A percentile compares a stretch with the other conserved stretches of the same genome.
Evolutionary conservation across 176 grass and related monocot genomes (phyloP).

Genomic region (Triticum timopheevii): DNA sequence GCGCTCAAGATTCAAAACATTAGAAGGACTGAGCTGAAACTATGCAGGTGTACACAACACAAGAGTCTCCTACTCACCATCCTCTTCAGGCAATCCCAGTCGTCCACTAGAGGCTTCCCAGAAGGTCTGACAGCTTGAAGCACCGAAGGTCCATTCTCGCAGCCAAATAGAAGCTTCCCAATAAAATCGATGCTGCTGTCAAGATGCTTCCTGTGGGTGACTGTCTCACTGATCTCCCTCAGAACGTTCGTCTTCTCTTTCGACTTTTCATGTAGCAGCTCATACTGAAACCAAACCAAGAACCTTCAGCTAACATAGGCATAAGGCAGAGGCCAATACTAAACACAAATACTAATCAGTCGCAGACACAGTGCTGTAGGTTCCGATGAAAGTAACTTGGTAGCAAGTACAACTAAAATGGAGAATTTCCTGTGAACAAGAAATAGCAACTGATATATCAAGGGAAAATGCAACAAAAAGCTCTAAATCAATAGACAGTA

Average conservation of each 20-base stretch:
- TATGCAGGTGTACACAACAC: not conserved
- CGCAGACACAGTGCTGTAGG: not conserved
- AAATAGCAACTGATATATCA: not conserved
- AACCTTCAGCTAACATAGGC: not conserved
- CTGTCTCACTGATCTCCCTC: slow-evolving; percentile 57
- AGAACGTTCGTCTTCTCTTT: slow-evolving; percentile 51
- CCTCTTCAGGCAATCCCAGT: slow-evolving; percentile 89
- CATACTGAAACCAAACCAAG: slow-evolving; percentile 60
- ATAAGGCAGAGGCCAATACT: not conserved
- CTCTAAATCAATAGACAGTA: not conserved
- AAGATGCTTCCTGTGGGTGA: slow-evolving; percentile 69
- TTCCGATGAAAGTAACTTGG: not conserved
- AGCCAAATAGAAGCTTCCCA: slow-evolving; percentile 76
- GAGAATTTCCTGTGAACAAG: not conserved
- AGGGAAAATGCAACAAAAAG: slow-evolving; percentile 7
- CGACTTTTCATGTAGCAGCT: slow-evolving; percentile 51
- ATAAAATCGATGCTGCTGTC: slow-evolving; percentile 68
- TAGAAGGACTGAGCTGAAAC: not conserved
- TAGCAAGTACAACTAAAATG: not conserved
- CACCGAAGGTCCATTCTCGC: slow-evolving; percentile 47
- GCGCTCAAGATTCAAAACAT: not conserved
- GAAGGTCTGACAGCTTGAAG: slow-evolving; percentile 52
- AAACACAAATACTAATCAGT: not conserved
- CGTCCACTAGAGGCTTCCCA: slow-evolving; percentile 63
- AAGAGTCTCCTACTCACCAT: slow-evolving; percentile 42